phyloP scores from a whole-genome alignment of 371 early-diverging fungal genomes.

The Dichotomocladium elegans region DNA sequence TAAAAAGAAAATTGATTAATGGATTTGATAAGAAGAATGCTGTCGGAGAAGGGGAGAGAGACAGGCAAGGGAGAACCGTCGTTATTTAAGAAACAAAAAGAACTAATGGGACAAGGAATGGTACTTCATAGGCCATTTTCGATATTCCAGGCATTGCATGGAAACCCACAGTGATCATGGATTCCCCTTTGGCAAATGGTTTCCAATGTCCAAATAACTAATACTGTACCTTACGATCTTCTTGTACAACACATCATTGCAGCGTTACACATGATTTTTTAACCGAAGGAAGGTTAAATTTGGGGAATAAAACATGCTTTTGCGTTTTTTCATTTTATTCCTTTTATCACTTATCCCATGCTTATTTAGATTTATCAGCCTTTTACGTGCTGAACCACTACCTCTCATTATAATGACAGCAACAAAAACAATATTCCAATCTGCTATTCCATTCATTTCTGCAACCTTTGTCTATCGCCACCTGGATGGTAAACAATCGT shows the following conservation, averaged over 20 bases:
- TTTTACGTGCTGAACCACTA: too few relatives aligned
- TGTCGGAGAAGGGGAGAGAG: too few relatives aligned
- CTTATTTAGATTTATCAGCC: neutral
- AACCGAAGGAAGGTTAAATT: too few relatives aligned
- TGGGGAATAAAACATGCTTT: too few relatives aligned
- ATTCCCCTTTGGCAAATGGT: conserved; percentile 22
- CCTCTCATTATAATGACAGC: neutral
- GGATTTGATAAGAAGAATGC: neutral
- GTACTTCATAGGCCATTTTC: conserved; percentile 32
- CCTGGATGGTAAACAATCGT: neutral
- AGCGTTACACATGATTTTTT: too few relatives aligned
- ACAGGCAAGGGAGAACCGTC: neutral
- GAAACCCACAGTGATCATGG: conserved; percentile 20
- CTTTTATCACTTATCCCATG: neutral
- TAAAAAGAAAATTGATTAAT: neutral
- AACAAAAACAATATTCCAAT: too few relatives aligned
- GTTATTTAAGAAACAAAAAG: neutral
- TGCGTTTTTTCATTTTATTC: neutral
- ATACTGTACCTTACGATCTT: too few relatives aligned
- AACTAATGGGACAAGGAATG: too few relatives aligned
- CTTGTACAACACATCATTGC: too few relatives aligned
- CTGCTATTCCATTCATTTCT: conserved; percentile 3
- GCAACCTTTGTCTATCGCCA: neutral
- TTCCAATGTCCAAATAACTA: conserved; percentile 23
- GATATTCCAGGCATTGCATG: conserved; percentile 33